phyloP scores from a whole-genome alignment of 345 rosid species.

The Boechera retrofracta region DNA sequence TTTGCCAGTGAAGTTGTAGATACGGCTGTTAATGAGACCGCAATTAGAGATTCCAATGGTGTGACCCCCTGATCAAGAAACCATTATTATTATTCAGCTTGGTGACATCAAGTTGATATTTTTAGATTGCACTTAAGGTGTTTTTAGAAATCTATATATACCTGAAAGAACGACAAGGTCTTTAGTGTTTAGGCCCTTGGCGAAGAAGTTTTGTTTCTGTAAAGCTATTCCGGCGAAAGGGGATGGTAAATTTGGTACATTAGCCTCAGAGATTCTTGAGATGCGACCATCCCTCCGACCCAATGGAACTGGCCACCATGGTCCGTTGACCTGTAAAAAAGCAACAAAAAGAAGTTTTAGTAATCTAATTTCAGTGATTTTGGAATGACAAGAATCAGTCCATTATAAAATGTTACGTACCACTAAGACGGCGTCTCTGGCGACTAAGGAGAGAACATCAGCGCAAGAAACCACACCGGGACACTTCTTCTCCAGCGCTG shows the following conservation, averaged over 20 bases:
- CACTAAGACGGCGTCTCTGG: conserved; percentile 63
- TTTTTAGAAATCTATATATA: neutral
- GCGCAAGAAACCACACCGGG: conserved; percentile 66
- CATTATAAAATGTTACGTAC: conserved; percentile 35
- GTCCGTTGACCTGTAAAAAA: conserved; percentile 56
- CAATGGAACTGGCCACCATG: conserved; percentile 60
- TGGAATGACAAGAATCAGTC: neutral
- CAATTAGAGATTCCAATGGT: conserved; percentile 67
- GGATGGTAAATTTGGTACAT: conserved; percentile 42
- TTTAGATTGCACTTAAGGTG: neutral
- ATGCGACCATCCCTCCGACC: conserved; percentile 73
- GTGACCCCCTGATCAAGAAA: conserved; percentile 56
- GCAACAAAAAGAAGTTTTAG: neutral
- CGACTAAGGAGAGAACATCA: conserved; percentile 60
- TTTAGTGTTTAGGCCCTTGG: conserved; percentile 54
- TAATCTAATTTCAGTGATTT: neutral
- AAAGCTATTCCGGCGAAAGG: conserved; percentile 45
- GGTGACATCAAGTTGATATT: neutral
- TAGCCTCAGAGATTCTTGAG: conserved; percentile 46
- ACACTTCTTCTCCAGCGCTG: conserved; percentile 50
- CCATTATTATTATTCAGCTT: neutral
- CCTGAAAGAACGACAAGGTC: conserved; percentile 67
- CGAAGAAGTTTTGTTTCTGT: conserved; percentile 48
- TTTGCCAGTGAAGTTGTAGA: conserved; percentile 66
- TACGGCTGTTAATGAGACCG: conserved; percentile 40